Conservation (phyloP, 1,284 basidiomycete species). For the Cryptococcus wingfieldii region DNA sequence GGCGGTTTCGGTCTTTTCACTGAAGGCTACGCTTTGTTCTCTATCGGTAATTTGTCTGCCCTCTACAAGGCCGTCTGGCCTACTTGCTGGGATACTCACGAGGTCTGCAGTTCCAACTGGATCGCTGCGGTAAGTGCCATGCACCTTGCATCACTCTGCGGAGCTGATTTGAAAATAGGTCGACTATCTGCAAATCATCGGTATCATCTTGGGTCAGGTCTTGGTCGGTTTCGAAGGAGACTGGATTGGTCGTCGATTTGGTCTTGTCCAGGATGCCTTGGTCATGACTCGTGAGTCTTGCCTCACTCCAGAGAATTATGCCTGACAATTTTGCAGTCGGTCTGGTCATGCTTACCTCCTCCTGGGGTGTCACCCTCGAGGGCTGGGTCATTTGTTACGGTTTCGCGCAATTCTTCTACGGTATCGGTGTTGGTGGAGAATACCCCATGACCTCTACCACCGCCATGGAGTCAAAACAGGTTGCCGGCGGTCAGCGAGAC, state of each 20-base stretch:
- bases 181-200: slow-evolving; percentile 31
- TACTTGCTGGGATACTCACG: slow-evolving; percentile 51
- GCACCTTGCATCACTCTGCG: background rate
- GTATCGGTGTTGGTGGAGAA: slow-evolving; percentile 48
- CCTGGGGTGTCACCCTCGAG: slow-evolving; percentile 54
- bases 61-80: slow-evolving; percentile 55
- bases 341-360: slow-evolving; percentile 55
- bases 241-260: slow-evolving; percentile 55
- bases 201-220: slow-evolving; percentile 55
- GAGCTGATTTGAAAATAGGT: slow-evolving; percentile 1
- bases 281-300: slow-evolving; percentile 40
- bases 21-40: slow-evolving; percentile 53
- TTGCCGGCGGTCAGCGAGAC: slow-evolving; percentile 46
- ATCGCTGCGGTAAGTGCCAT: slow-evolving; percentile 43
- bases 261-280: slow-evolving; percentile 51
- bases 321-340: slow-evolving; percentile 37
- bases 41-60: slow-evolving; percentile 54
- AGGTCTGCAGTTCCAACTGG: slow-evolving; percentile 52
- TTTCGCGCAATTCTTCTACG: slow-evolving; percentile 21
- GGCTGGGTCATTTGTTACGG: slow-evolving; percentile 58
- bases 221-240: slow-evolving; percentile 56
- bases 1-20: slow-evolving; percentile 56
- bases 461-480: slow-evolving; percentile 51
- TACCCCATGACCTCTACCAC: slow-evolving; percentile 57
- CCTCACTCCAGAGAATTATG: background rate